phyloP scores from a whole-genome alignment of 2,329 filamentous ascomycete species.

The Lachnellula occidentalis region DNA sequence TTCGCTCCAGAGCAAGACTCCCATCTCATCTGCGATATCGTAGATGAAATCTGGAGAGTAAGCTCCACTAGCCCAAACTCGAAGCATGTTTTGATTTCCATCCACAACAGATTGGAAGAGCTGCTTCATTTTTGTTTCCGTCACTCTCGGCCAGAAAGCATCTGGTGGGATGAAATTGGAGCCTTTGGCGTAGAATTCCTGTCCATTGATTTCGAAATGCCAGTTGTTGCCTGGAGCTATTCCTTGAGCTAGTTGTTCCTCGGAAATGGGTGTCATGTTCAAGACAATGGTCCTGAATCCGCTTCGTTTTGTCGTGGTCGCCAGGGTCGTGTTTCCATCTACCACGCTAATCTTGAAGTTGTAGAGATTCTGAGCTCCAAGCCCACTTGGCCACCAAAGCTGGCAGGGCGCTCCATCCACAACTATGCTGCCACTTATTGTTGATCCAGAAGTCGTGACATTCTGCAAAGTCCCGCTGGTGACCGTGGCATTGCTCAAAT shows the following conservation, averaged over 20 bases:
- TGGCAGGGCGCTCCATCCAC: constrained; percentile 42
- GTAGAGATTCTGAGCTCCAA: constrained; percentile 54
- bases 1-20: constrained; percentile 57
- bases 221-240: constrained; percentile 53
- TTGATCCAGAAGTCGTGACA: constrained; percentile 36
- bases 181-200: constrained; percentile 59
- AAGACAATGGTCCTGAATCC: constrained; percentile 59
- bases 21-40: constrained; percentile 55
- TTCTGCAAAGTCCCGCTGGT: constrained; percentile 35
- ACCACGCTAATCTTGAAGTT: constrained; percentile 46
- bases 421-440: constrained; percentile 43
- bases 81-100: constrained; percentile 60
- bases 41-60: constrained; percentile 59
- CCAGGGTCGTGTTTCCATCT: constrained; percentile 34
- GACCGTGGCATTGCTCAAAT: constrained; percentile 36
- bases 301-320: constrained; percentile 46
- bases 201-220: constrained; percentile 62
- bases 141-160: constrained; percentile 57
- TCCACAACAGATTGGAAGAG: constrained; percentile 50
- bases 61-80: constrained; percentile 55
- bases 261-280: constrained; percentile 49
- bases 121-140: constrained; percentile 42
- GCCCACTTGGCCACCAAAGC: constrained; percentile 55
- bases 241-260: constrained; percentile 46
- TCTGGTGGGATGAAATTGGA: constrained; percentile 60